These are phyloP conservation scores for Diplodia corticola DNA, from an alignment of 2,329 filamentous ascomycete species.

Conservation along the genomic window DNA sequence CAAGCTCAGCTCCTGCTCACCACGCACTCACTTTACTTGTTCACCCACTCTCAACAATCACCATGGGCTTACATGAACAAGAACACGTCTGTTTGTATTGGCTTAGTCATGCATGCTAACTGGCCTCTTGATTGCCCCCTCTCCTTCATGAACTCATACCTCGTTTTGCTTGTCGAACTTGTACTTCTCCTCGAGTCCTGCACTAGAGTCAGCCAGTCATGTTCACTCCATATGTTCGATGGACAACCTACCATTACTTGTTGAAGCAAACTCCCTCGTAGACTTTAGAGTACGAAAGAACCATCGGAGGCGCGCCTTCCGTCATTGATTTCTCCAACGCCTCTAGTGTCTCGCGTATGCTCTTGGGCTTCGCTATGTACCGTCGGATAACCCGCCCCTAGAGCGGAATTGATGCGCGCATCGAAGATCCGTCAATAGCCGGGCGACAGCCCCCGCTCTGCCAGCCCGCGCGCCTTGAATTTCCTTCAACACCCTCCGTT, in stretches of 20 bases:
- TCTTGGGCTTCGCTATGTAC: conserved; percentile 41
- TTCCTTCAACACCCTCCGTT: conserved; percentile 19
- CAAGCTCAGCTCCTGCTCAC: not conserved
- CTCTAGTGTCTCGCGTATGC: conserved; percentile 41
- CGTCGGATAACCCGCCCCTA: not conserved
- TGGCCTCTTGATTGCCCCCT: not conserved
- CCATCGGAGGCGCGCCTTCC: conserved; percentile 45
- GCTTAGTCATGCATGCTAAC: not conserved
- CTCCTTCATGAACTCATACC: not conserved
- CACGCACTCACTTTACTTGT: not conserved
- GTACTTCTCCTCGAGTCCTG: conserved; percentile 34
- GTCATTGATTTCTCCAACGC: conserved; percentile 46
- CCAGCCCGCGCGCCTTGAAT: not conserved
- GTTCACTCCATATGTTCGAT: not conserved
- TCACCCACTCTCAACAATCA: not conserved
- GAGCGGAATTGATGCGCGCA: not conserved
- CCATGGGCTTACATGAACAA: not conserved
- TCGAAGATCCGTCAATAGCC: conserved; percentile 8
- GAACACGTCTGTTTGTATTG: not conserved
- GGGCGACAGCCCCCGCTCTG: not conserved
- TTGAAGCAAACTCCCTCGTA: conserved; percentile 47
- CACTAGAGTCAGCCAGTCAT: conserved; percentile 28
- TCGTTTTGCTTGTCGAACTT: conserved; percentile 25
- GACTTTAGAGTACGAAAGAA: conserved; percentile 48
- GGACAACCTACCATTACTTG: conserved; percentile 29